Base-by-base conservation (phyloP, 1,284 basidiomycete genomes). In the Termitomyces sp. region DNA sequence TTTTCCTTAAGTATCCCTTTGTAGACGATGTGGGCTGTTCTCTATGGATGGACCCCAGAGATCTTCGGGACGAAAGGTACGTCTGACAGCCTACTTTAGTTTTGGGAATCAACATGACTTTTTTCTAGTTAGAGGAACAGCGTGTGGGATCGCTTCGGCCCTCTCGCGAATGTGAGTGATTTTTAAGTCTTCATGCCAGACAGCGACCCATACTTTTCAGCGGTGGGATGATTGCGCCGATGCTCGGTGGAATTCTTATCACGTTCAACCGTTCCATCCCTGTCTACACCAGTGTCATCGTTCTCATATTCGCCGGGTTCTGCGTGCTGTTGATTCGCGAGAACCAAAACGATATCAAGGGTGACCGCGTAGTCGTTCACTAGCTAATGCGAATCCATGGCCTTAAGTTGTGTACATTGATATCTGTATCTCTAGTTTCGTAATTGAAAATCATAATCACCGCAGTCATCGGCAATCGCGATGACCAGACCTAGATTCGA, bases 11-110 rank as follows among this genome's bases (percentile, higher is more conserved):
- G 48, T 14, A 51, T 34, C 2, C 30, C 21, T 6, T 34, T 56
- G 35, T 58, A 87, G 85, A 76, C 90, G 1, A 96, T 95, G 91
- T 96, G 91, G 80, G 88, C 91, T 9, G 87, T 95, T 7, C 64
- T 95, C 49, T 95, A 93, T 68, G 84, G 88, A 5, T 93, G 92
- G 91, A 94, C 92, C 0, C 92, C 91, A 1, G 91, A 93, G 68
- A 91, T 93, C 11, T 95, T 94, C 64, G 84, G 80, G 1, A 93
- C 91, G 1, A 82, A 83, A 71, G 80, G 84, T 84, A 58, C 44
- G 71, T 61, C 41, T 31, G 48, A 37, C 44, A 50, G 1, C 10
- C 13, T 40, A 16, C 8, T 35, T n/a, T 8, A 18, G 5, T 24
- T 3, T 5, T 19, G 10, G 19, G 41, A 4, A 14, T n/a, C 37